Conservation (phyloP, 2,329 filamentous ascomycete genomes). For the Colletotrichum incanum region DNA sequence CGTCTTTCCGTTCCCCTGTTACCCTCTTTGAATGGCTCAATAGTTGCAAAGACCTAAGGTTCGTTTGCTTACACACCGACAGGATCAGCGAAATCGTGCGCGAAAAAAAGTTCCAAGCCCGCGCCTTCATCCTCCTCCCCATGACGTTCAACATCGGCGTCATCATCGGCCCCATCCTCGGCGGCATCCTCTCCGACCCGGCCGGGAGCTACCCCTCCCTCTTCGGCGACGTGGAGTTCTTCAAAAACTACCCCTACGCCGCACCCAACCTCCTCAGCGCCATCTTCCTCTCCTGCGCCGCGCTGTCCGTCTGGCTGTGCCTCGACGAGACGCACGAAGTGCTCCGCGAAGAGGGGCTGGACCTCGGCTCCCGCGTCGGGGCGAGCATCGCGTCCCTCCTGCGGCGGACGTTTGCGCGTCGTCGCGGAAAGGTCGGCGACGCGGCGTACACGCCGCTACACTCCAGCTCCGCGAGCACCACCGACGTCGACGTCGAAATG, state of each 20-base stretch:
- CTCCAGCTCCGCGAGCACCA: constrained; percentile 48
- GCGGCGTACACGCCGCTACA: constrained; percentile 54
- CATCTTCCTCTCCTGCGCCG: constrained; percentile 61
- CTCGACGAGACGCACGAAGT: constrained; percentile 69
- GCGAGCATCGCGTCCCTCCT: constrained; percentile 52
- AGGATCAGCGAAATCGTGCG: constrained; percentile 63
- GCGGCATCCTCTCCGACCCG: constrained; percentile 79
- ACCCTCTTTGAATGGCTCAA: constrained; percentile 55
- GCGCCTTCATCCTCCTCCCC: constrained; percentile 63
- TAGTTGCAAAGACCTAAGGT: constrained; percentile 45
- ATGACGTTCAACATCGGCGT: constrained; percentile 65
- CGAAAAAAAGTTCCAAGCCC: constrained; percentile 64
- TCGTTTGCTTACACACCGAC: neutral
- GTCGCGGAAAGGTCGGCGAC: constrained; percentile 12
- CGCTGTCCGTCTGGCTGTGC: constrained; percentile 63
- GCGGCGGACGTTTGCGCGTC: constrained; percentile 46
- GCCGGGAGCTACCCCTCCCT: constrained; percentile 70
- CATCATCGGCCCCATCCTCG: constrained; percentile 67
- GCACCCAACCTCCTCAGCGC: constrained; percentile 69
- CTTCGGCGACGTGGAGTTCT: constrained; percentile 64
- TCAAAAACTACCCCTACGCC: constrained; percentile 68
- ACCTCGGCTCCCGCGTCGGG: constrained; percentile 61
- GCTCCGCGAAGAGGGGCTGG: constrained; percentile 55
- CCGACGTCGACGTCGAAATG: constrained; percentile 50
- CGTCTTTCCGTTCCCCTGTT: neutral